phyloP scores from a whole-genome alignment of 306 rosid genomes.

The Acacia crassicarpa region DNA sequence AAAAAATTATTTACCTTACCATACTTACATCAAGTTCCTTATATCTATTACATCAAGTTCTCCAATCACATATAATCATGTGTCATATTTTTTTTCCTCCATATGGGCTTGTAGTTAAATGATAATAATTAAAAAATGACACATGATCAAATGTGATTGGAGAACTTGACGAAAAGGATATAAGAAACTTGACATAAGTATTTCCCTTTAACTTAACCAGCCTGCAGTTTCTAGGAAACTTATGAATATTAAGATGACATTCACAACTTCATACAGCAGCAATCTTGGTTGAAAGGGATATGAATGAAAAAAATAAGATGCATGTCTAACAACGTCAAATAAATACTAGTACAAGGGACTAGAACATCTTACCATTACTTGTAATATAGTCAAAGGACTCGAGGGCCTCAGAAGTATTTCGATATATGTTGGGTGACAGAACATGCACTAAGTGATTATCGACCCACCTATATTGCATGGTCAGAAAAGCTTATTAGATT shows the following conservation, averaged over 20 bases:
- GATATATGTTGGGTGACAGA: slow-evolving; percentile 71
- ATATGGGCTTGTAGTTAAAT: too few relatives aligned
- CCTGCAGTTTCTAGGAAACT: neutral
- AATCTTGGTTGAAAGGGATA: neutral
- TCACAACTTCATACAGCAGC: neutral
- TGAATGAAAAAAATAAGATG: neutral
- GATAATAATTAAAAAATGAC: too few relatives aligned
- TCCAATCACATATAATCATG: too few relatives aligned
- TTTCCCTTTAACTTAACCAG: neutral
- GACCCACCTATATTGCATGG: slow-evolving; percentile 57
- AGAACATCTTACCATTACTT: slow-evolving; percentile 53
- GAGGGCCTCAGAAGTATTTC: slow-evolving; percentile 70
- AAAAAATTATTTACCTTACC: neutral
- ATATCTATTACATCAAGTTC: too few relatives aligned
- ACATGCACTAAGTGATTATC: slow-evolving; percentile 75
- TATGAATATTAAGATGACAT: neutral
- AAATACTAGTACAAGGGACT: neutral
- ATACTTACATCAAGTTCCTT: too few relatives aligned
- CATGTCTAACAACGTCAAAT: neutral
- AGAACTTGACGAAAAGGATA: too few relatives aligned
- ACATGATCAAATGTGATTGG: too few relatives aligned
- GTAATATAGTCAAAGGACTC: slow-evolving; percentile 77
- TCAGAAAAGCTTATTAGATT: slow-evolving; percentile 24
- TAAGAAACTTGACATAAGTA: too few relatives aligned
- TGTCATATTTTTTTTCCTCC: too few relatives aligned